Evolutionary conservation across 208 protist genomes (phyloP).

Genomic region (Acanthamoeba rhysodes): DNA sequence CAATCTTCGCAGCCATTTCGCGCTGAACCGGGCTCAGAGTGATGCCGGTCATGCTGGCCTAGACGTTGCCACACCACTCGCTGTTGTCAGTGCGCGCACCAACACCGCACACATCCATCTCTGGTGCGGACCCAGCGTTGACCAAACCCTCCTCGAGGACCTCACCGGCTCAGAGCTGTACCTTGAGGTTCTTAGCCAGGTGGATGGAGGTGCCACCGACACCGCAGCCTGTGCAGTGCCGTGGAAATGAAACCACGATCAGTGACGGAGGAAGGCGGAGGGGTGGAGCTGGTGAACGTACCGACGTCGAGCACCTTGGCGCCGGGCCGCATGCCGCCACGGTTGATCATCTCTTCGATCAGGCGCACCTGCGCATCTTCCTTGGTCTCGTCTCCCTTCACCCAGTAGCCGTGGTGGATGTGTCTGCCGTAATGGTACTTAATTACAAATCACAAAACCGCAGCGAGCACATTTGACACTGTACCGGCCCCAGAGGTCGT

Average conservation of each 20-base stretch:
- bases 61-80: neutral
- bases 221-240: conserved; percentile 21
- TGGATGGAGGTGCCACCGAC: conserved; percentile 37
- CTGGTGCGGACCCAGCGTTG: conserved; percentile 25
- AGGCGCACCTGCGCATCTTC: conserved; percentile 32
- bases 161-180: neutral
- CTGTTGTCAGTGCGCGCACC: conserved; percentile 4
- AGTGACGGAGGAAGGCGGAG: too few relatives aligned
- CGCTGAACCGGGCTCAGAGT: conserved; percentile 25
- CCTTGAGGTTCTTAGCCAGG: conserved; percentile 54
- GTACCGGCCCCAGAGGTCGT: conserved; percentile 61
- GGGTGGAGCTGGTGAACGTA: neutral
- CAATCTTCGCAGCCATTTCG: conserved; percentile 43
- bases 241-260: neutral
- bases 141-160: neutral
- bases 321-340: neutral
- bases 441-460: neutral
- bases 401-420: conserved; percentile 68
- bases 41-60: conserved; percentile 19
- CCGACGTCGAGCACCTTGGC: conserved; percentile 62
- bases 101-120: conserved; percentile 8
- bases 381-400: conserved; percentile 58
- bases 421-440: neutral
- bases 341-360: conserved; percentile 42
- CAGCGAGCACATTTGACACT: neutral